Conservation (phyloP, 192 early-diverging fungal genomes). For the Gigaspora rosea region DNA sequence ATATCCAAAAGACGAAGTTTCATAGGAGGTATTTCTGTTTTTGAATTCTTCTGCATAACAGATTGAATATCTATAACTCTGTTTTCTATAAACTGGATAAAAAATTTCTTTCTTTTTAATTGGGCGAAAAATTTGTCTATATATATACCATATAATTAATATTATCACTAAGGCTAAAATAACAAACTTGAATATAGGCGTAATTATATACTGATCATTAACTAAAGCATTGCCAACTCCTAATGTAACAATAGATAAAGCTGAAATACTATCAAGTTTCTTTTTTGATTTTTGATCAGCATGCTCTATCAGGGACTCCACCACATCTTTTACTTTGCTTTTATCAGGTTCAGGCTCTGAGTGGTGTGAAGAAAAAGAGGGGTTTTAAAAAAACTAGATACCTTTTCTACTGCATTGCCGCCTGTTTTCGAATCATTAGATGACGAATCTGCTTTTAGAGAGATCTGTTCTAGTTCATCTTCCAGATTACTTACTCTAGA, state of each 20-base stretch:
- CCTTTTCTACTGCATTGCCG: background rate
- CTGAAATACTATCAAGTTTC: background rate
- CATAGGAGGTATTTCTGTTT: conserved; percentile 2
- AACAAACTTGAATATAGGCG: too few relatives aligned
- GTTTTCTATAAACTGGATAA: too few relatives aligned
- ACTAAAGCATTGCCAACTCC: background rate
- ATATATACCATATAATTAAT: too few relatives aligned
- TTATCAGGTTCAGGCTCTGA: background rate
- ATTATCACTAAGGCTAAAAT: too few relatives aligned
- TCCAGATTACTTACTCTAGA: conserved; percentile 2
- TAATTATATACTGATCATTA: background rate
- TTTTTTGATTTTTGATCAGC: background rate
- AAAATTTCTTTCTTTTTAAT: too few relatives aligned
- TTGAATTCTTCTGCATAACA: background rate
- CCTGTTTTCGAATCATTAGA: conserved; percentile 6
- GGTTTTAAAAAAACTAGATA: background rate
- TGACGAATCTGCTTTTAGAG: conserved; percentile 1
- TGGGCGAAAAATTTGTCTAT: too few relatives aligned
- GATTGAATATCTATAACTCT: background rate
- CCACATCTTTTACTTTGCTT: background rate
- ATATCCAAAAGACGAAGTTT: background rate
- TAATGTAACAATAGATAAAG: background rate
- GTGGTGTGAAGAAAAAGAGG: conserved; percentile 1
- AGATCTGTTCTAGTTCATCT: conserved; percentile 11
- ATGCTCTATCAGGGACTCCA: background rate